Conservation (phyloP, 1,284 basidiomycete genomes). For the Chiua sp. region DNA sequence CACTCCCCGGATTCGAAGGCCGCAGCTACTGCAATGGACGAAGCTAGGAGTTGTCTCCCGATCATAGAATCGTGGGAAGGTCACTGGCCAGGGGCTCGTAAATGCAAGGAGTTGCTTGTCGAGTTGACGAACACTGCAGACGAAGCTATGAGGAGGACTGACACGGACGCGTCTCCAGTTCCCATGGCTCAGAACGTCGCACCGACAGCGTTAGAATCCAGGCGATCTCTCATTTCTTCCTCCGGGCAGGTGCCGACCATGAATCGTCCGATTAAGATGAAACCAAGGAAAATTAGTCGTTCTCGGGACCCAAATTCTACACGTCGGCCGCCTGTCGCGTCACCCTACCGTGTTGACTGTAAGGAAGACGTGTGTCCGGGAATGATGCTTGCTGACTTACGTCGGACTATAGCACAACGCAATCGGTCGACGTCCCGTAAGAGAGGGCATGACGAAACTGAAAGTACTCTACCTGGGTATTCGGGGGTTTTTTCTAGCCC, state of each 20-base stretch:
- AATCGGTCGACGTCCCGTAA: slow-evolving; percentile 77
- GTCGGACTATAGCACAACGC: slow-evolving; percentile 55
- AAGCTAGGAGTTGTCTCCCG: slow-evolving; percentile 75
- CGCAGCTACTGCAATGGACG: slow-evolving; percentile 77
- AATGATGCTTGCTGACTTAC: slow-evolving; percentile 25
- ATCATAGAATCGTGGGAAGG: slow-evolving; percentile 85
- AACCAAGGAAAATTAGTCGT: slow-evolving; percentile 57
- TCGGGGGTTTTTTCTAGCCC: slow-evolving; percentile 61
- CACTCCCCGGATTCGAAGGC: slow-evolving; percentile 75
- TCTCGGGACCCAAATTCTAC: slow-evolving; percentile 64
- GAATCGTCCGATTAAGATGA: slow-evolving; percentile 57
- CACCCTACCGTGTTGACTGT: slow-evolving; percentile 74
- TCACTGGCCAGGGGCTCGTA: slow-evolving; percentile 86
- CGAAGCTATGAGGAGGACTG: slow-evolving; percentile 60
- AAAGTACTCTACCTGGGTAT: slow-evolving; percentile 43
- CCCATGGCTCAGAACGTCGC: slow-evolving; percentile 39
- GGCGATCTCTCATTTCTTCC: slow-evolving; percentile 46
- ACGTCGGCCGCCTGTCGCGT: slow-evolving; percentile 63
- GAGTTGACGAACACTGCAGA: slow-evolving; percentile 72
- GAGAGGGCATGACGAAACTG: slow-evolving; percentile 70
- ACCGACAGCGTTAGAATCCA: slow-evolving; percentile 47
- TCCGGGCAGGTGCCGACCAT: slow-evolving; percentile 37
- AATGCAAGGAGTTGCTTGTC: slow-evolving; percentile 79
- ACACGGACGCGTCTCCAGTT: slow-evolving; percentile 30
- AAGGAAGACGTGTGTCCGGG: slow-evolving; percentile 34